Evolutionary conservation across 768 basidiomycete species (phyloP), one percentile per base, ranked within the genome.

Genomic region (Kwoniella mangroviensis): DNA sequence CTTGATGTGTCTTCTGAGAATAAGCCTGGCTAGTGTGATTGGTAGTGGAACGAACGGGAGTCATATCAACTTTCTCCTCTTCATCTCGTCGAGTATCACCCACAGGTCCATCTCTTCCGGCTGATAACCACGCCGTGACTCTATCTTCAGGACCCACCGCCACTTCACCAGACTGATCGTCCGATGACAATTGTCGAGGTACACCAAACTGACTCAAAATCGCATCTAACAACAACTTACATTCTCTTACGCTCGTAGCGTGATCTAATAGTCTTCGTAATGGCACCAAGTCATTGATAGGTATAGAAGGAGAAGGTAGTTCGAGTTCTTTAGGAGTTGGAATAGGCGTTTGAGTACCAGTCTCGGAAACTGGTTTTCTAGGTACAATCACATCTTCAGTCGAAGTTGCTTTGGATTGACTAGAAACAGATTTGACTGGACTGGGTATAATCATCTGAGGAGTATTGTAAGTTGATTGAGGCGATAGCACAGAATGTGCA

Each of bases 201-300:
- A 86, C 77, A 19, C 88, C 88, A 63, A 86, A 86, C 72, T 88
- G 89, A 13, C 88, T 86, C 68, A 96, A 85, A 84, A 92, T 91
- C 85, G 93, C 91, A 72, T 92, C 90, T 34, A 93, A 86, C 67
- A 95, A 89, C 53, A 94, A 85, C 61, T 91, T 91, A 79, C 93
- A 94, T 84, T 96, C 94, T 69, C 90, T 89, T 56, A 88, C 91
- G 53, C 86, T 89, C 1, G 90, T 90, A 15, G 93, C 92, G 60
- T 84, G 87, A 10, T 87, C 82, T 19, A 95, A 83, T 67, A 91
- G 85, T 21, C 86, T 85, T 41, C 91, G 89, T 84, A 96, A 87
- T 61, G 92, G 90, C 12, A 85, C 84, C 26, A 89, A 87, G 67
- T 79, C 73, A 4, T 89, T 85, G 40, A 84, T 80, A 15, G 64